Evolutionary conservation across 768 basidiomycete species (phyloP).

Genomic region (Tulasnella sp.): DNA sequence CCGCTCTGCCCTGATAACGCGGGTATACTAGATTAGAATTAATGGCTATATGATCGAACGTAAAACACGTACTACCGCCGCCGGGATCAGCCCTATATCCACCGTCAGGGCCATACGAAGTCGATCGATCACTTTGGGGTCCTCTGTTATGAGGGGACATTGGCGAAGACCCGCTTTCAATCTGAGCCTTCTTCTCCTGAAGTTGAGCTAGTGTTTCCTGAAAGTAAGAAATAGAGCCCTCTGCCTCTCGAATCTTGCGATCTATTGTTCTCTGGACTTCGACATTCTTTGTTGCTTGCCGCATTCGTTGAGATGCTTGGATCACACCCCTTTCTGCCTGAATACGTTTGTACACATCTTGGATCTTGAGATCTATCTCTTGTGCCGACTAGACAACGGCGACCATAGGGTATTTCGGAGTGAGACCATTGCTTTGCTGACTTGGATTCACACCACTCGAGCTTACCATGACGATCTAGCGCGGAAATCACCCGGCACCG

Average conservation of each 20-base stretch:
- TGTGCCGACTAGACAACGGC: slow-evolving; percentile 14
- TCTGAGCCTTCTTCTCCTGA: slow-evolving; percentile 48
- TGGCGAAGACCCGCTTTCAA: not conserved
- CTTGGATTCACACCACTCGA: too few relatives aligned
- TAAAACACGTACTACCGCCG: too few relatives aligned
- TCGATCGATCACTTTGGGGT: too few relatives aligned
- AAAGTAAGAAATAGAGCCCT: slow-evolving; percentile 74
- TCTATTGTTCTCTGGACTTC: slow-evolving; percentile 75
- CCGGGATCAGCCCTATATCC: too few relatives aligned
- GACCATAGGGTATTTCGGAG: not conserved
- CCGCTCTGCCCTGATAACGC: too few relatives aligned
- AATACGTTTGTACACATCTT: slow-evolving; percentile 79
- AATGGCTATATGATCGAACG: too few relatives aligned
- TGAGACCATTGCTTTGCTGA: too few relatives aligned
- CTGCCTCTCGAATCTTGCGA: slow-evolving; percentile 74
- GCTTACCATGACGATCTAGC: too few relatives aligned
- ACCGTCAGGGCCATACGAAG: too few relatives aligned
- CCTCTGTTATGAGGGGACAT: too few relatives aligned
- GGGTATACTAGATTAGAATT: too few relatives aligned
- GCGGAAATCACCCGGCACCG: too few relatives aligned
- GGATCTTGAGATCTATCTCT: slow-evolving; percentile 78
- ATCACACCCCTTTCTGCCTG: slow-evolving; percentile 87
- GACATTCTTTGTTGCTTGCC: slow-evolving; percentile 71
- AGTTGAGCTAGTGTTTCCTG: slow-evolving; percentile 74
- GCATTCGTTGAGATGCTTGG: slow-evolving; percentile 65